These are phyloP conservation scores for Veloboletus limbatus DNA, from an alignment of 1,284 basidiomycete species.

Conservation along the genomic window DNA sequence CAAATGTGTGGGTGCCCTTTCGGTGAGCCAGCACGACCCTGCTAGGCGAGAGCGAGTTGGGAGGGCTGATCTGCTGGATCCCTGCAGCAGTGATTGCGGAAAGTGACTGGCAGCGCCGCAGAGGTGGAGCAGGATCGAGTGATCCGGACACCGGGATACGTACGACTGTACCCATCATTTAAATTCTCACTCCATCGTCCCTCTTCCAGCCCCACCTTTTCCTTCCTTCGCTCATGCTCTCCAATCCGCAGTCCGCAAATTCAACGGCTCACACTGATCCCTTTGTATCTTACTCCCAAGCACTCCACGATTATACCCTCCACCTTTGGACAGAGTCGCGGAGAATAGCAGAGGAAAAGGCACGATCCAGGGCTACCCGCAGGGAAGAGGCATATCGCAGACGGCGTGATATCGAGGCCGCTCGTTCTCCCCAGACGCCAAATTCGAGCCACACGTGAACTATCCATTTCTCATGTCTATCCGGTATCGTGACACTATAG, in stretches of 20 bases:
- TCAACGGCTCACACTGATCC: conserved; percentile 33
- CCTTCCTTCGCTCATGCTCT: conserved; percentile 15
- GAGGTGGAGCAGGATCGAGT: conserved; percentile 27
- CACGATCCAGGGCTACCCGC: conserved; percentile 29
- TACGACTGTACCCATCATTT: conserved; percentile 17
- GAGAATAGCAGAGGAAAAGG: conserved; percentile 53
- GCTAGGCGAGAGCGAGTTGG: neutral
- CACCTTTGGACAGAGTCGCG: conserved; percentile 65
- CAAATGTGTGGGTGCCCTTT: neutral
- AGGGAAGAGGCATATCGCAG: conserved; percentile 28
- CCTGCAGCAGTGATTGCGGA: conserved; percentile 6
- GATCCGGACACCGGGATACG: conserved; percentile 19
- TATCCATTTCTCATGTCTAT: conserved; percentile 1
- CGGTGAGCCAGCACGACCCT: neutral
- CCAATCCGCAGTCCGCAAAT: conserved; percentile 10
- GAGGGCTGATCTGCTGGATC: conserved; percentile 1
- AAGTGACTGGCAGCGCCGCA: conserved; percentile 5
- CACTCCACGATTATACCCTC: conserved; percentile 66
- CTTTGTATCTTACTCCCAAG: conserved; percentile 55
- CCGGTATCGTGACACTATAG: conserved; percentile 16
- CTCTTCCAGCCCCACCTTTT: conserved; percentile 8
- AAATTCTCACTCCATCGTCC: conserved; percentile 24
- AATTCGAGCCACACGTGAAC: conserved; percentile 17
- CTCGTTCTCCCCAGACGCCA: conserved; percentile 4
- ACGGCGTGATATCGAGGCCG: conserved; percentile 20